Conservation (phyloP, 2,329 filamentous ascomycete species). For the Coniella lustricola region DNA sequence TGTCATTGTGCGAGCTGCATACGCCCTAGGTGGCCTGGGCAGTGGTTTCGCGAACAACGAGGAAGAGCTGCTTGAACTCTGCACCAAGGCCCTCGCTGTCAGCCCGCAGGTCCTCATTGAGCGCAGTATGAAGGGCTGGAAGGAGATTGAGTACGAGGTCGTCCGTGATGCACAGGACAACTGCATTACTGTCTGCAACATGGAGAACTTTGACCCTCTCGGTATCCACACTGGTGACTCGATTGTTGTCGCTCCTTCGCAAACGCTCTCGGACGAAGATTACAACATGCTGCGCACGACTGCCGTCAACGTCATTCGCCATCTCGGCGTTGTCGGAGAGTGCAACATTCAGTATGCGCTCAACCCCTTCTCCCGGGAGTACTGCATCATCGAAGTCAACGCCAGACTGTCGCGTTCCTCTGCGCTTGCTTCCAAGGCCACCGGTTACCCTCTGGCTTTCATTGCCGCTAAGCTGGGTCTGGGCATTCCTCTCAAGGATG, state of each 20-base stretch:
- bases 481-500: constrained; percentile 90
- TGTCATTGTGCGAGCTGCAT: constrained; percentile 93
- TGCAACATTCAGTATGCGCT: constrained; percentile 98
- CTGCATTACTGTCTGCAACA: constrained; percentile 98
- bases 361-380: constrained; percentile 93
- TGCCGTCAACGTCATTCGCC: constrained; percentile 96
- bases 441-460: constrained; percentile 92
- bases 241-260: constrained; percentile 93
- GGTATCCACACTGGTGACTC: constrained; percentile 98
- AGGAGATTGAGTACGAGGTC: constrained; percentile 98
- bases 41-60: constrained; percentile 93
- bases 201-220: constrained; percentile 97
- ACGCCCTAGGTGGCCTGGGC: constrained; percentile 88
- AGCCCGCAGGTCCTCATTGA: constrained; percentile 96
- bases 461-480: constrained; percentile 95
- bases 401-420: constrained; percentile 96
- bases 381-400: constrained; percentile 98
- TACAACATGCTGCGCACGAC: constrained; percentile 99
- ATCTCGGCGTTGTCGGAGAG: constrained; percentile 94
- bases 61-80: constrained; percentile 73
- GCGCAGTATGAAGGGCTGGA: constrained; percentile 99
- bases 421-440: constrained; percentile 94
- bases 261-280: constrained; percentile 96
- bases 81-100: constrained; percentile 89
- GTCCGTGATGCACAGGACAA: constrained; percentile 96